Conservation (phyloP, 768 basidiomycete species). For the Podaxis sp. region DNA sequence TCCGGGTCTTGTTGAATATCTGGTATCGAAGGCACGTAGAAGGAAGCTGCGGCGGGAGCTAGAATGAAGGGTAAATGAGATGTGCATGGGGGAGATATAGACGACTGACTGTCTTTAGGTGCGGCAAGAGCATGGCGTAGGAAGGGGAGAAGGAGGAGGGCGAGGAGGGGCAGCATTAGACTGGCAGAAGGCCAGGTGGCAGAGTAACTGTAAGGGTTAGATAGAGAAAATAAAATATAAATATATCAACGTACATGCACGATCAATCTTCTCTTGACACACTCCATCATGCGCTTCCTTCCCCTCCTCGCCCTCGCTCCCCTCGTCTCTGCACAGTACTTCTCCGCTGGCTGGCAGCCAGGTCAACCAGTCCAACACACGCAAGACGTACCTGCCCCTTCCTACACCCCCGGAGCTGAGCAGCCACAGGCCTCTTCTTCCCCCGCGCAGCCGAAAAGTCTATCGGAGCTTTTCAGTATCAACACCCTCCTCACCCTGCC, state of each 20-base stretch:
- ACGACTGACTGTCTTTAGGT: slow-evolving; percentile 37
- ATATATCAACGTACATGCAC: slow-evolving; percentile 14
- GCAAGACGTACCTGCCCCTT: slow-evolving; percentile 21
- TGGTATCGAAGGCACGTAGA: slow-evolving; percentile 78
- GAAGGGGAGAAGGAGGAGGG: slow-evolving; percentile 1
- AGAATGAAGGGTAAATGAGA: slow-evolving; percentile 11
- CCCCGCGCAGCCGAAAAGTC: slow-evolving; percentile 22
- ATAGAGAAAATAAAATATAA: slow-evolving; percentile 6
- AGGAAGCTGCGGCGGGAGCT: slow-evolving; percentile 82
- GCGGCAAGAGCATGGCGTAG: slow-evolving; percentile 18
- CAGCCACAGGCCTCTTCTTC: slow-evolving; percentile 21
- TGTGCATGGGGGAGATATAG: neutral
- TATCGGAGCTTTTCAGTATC: slow-evolving; percentile 35
- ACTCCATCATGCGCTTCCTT: slow-evolving; percentile 30
- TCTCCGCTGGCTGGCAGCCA: slow-evolving; percentile 80
- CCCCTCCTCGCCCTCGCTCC: slow-evolving; percentile 33
- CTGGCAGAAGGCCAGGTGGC: slow-evolving; percentile 13
- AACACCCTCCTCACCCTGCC: slow-evolving; percentile 46
- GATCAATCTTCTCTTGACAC: slow-evolving; percentile 48
- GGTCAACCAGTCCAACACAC: slow-evolving; percentile 52
- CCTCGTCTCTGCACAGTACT: slow-evolving; percentile 61
- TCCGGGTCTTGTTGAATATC: slow-evolving; percentile 70
- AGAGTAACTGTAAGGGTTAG: neutral
- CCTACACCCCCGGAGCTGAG: slow-evolving; percentile 18
- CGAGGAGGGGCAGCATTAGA: slow-evolving; percentile 12